Base-by-base conservation (phyloP, 2,329 filamentous ascomycete species). In the Plectosphaerella plurivora region DNA sequence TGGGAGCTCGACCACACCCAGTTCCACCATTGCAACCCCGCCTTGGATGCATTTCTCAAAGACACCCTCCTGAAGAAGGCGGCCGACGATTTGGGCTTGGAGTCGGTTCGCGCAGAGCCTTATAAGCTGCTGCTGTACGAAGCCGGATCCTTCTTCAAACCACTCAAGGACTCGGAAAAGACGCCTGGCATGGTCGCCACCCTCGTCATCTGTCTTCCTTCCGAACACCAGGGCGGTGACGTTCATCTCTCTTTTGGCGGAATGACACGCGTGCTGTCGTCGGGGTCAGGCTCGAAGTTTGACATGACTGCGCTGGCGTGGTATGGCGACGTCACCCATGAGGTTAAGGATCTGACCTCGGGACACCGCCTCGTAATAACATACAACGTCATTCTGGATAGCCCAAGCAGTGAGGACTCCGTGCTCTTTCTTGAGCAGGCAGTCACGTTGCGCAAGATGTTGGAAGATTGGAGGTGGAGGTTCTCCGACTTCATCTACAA, bases 251-350 rank as follows among this genome's bases (percentile, higher is more conserved):
- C n/a, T 5, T 24, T 20, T 18, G 7, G n/a, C n/a, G 10, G 16
- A 45, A 6, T 35, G 45, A 1, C 15, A 51, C n/a, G 0, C 55
- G 63, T 49, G 64, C 63, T 0, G 59, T 57, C 24, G 55, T 59
- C 54, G 28, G 36, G n/a, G 36, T 15, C n/a, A 15, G 11, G 5
- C 14, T 16, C 42, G n/a, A 12, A 45, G 20, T 45, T 6, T 7
- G 11, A 45, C 16, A 4, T 24, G 20, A 22, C 42, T 16, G 16
- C 11, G 4, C 16, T 24, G 20, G n/a, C 16, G n/a, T 73, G 70
- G 80, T 82, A 79, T 59, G 73, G 76, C 0, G 77, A 82, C 51
- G 76, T 82, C 1, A 67, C 65, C 1, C 76, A 82, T 57, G 72
- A 82, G 59, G 67, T 80, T 15, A 64, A 71, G n/a, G 70, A 72